Evolutionary conservation across 352 stramenopile genomes (phyloP).

Genomic region (Phytophthora pseudosyringae): DNA sequence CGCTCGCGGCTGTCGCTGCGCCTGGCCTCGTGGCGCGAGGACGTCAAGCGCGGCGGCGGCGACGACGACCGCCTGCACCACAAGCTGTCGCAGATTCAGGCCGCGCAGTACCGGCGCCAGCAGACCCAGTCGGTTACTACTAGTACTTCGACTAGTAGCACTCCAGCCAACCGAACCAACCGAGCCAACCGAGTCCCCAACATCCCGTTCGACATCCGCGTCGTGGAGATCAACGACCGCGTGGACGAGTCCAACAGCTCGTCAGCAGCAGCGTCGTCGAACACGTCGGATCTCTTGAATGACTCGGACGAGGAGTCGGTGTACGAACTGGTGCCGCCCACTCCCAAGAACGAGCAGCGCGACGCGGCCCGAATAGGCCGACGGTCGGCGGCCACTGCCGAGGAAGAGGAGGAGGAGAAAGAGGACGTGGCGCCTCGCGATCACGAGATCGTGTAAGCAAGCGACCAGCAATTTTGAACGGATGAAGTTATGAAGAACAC

Average conservation of each 20-base stretch:
- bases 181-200: conserved; percentile 2
- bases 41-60: conserved; percentile 49
- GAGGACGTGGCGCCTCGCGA: conserved; percentile 24
- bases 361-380: conserved; percentile 4
- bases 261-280: conserved; percentile 6
- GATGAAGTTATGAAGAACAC: conserved; percentile 28
- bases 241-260: conserved; percentile 35
- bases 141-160: neutral
- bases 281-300: conserved; percentile 19
- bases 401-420: conserved; percentile 52
- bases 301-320: conserved; percentile 37
- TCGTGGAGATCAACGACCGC: conserved; percentile 52
- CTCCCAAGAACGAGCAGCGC: conserved; percentile 28
- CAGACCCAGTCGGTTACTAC: conserved; percentile 10
- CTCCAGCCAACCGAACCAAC: conserved; percentile 14
- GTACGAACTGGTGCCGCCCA: conserved; percentile 42
- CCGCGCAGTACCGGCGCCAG: conserved; percentile 27
- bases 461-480: conserved; percentile 17
- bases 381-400: conserved; percentile 28
- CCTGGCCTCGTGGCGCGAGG: conserved; percentile 68
- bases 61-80: conserved; percentile 50
- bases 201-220: conserved; percentile 54
- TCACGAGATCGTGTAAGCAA: conserved; percentile 33
- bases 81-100: conserved; percentile 64
- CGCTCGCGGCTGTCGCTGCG: conserved; percentile 56